These are phyloP conservation scores for Gilbertella persicaria DNA, from an alignment of 371 early-diverging fungal species.

Conservation along the genomic window DNA sequence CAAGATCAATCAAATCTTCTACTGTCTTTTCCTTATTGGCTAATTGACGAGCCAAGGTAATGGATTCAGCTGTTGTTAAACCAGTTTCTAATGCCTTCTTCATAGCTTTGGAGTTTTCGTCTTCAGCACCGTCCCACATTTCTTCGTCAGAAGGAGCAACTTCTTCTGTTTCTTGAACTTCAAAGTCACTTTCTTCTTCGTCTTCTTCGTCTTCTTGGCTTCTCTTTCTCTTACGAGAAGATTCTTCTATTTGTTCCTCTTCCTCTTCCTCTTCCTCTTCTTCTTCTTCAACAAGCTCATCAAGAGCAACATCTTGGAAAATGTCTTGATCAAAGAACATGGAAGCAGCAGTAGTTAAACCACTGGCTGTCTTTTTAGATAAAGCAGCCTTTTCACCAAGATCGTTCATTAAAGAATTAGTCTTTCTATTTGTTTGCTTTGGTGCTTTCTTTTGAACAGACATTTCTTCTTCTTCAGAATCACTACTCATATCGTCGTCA, in stretches of 20 bases:
- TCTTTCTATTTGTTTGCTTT: slow-evolving; percentile 26
- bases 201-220: slow-evolving; percentile 40
- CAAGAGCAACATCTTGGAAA: slow-evolving; percentile 69
- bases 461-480: slow-evolving; percentile 45
- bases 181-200: slow-evolving; percentile 60
- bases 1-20: slow-evolving; percentile 82
- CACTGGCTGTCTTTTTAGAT: slow-evolving; percentile 49
- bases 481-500: slow-evolving; percentile 13
- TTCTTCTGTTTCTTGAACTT: slow-evolving; percentile 59
- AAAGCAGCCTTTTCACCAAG: slow-evolving; percentile 64
- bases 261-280: slow-evolving; percentile 56
- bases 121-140: slow-evolving; percentile 68
- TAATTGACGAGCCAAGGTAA: slow-evolving; percentile 86
- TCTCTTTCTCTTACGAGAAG: slow-evolving; percentile 48
- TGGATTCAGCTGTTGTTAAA: slow-evolving; percentile 82
- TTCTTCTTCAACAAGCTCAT: slow-evolving; percentile 64
- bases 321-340: slow-evolving; percentile 94
- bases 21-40: slow-evolving; percentile 76
- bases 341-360: slow-evolving; percentile 78
- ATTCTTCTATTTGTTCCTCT: slow-evolving; percentile 17
- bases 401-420: slow-evolving; percentile 59
- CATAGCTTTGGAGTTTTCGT: slow-evolving; percentile 72
- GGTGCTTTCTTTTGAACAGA: slow-evolving; percentile 25
- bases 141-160: slow-evolving; percentile 57
- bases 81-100: slow-evolving; percentile 53